Evolutionary conservation across 2,329 filamentous ascomycete species (phyloP).

Genomic region (Trichoderma atroviride): DNA sequence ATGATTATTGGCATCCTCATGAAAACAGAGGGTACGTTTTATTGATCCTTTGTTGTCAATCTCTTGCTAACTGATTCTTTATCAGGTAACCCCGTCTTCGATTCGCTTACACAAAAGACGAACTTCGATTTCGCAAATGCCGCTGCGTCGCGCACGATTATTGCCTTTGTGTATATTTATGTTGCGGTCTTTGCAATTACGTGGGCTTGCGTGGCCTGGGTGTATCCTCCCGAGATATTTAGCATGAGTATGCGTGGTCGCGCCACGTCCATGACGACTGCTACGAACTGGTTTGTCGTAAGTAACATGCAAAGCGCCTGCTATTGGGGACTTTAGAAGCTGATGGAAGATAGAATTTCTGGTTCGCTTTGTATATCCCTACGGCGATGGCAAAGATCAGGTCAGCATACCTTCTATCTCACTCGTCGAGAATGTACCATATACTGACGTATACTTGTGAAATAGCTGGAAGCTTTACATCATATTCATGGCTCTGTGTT

Average conservation of each 20-base stretch:
- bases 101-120: slow-evolving; percentile 25
- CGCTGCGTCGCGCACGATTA: slow-evolving; percentile 57
- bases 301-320: not conserved
- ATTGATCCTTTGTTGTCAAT: too few relatives aligned
- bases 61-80: not conserved
- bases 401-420: not conserved
- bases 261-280: slow-evolving; percentile 27
- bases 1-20: slow-evolving; percentile 27
- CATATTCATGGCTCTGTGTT: slow-evolving; percentile 27
- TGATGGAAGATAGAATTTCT: slow-evolving; percentile 19
- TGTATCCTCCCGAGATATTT: slow-evolving; percentile 60
- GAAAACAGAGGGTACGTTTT: slow-evolving; percentile 19
- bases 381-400: slow-evolving; percentile 28
- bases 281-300: slow-evolving; percentile 28
- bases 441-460: not conserved
- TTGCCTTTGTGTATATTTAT: slow-evolving; percentile 63
- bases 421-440: too few relatives aligned
- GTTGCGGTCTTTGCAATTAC: slow-evolving; percentile 63
- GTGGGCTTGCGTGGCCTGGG: slow-evolving; percentile 62
- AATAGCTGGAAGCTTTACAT: slow-evolving; percentile 26
- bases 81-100: slow-evolving; percentile 24
- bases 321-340: not conserved
- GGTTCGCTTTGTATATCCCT: slow-evolving; percentile 27
- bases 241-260: slow-evolving; percentile 39
- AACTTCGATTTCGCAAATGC: slow-evolving; percentile 47